Evolutionary conservation across 805 yeast species (phyloP).

Genomic region (Metschnikowia sp.): DNA sequence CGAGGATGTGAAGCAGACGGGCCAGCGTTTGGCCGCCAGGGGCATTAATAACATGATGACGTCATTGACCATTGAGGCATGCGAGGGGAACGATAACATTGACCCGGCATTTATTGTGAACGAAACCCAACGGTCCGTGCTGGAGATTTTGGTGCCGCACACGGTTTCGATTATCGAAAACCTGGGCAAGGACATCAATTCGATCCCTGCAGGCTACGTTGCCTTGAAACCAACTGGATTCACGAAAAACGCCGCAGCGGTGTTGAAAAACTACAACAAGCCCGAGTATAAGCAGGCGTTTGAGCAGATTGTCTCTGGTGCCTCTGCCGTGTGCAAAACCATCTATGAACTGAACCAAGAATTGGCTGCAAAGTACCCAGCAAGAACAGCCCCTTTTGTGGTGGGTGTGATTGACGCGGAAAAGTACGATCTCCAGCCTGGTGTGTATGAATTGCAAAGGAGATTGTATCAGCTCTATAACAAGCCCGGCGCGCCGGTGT

Average conservation of each 20-base stretch:
- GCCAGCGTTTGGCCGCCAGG: slow-evolving; percentile 58
- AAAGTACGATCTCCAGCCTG: slow-evolving; percentile 81
- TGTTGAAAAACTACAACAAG: slow-evolving; percentile 59
- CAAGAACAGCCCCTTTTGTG: slow-evolving; percentile 67
- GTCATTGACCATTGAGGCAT: slow-evolving; percentile 89
- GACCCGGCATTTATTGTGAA: slow-evolving; percentile 57
- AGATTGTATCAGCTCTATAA: slow-evolving; percentile 73
- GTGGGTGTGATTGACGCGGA: slow-evolving; percentile 89
- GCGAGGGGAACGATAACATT: slow-evolving; percentile 69
- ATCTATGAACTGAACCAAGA: slow-evolving; percentile 50
- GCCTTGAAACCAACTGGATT: slow-evolving; percentile 94
- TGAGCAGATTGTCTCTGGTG: slow-evolving; percentile 59
- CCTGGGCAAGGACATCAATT: slow-evolving; percentile 48
- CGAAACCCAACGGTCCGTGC: slow-evolving; percentile 65
- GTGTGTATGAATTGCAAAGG: slow-evolving; percentile 88
- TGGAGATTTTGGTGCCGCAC: slow-evolving; percentile 67
- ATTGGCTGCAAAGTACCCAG: slow-evolving; percentile 52
- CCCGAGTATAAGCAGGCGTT: slow-evolving; percentile 43
- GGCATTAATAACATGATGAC: slow-evolving; percentile 94
- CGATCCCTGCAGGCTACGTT: slow-evolving; percentile 85
- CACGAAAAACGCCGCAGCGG: slow-evolving; percentile 70
- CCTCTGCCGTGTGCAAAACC: slow-evolving; percentile 58
- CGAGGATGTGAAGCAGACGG: slow-evolving; percentile 67
- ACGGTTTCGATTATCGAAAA: slow-evolving; percentile 54
- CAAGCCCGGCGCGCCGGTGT: slow-evolving; percentile 50